Conservation (phyloP, 805 yeast genomes). For the Alloascoidea africana region DNA sequence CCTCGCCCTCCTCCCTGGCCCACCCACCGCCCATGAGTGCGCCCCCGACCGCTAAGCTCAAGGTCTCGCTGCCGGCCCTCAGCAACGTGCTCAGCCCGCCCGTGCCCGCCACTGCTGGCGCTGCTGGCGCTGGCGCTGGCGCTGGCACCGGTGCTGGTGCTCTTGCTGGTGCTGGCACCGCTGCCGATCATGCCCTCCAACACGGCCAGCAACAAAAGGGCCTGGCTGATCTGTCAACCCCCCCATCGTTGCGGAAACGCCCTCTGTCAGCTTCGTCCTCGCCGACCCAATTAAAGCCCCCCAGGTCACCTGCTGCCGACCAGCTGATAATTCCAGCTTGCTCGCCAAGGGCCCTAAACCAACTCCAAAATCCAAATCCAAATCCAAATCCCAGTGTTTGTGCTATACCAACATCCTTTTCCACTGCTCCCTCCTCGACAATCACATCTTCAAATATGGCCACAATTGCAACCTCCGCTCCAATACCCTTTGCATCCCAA, state of each 20-base stretch:
- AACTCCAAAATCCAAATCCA: neutral
- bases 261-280: no score
- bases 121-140: no score
- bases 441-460: neutral
- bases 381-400: neutral
- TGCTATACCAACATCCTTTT: neutral
- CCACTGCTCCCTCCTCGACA: neutral
- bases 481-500: neutral
- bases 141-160: no score
- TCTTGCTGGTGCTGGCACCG: no score
- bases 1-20: neutral
- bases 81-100: no score
- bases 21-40: neutral
- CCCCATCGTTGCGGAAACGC: no score
- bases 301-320: no score
- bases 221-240: no score
- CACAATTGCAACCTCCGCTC: constrained; percentile 1
- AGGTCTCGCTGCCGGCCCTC: constrained; percentile 1
- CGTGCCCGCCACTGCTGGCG: no score
- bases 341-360: neutral
- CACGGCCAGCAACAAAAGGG: no score
- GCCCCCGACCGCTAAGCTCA: neutral
- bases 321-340: neutral
- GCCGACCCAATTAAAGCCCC: no score
- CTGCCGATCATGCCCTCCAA: no score